A percentile compares a stretch with the other conserved stretches of the same genome.
Evolutionary conservation across 1,284 basidiomycete species (phyloP).

Genomic region (Trichosporon ovoides): DNA sequence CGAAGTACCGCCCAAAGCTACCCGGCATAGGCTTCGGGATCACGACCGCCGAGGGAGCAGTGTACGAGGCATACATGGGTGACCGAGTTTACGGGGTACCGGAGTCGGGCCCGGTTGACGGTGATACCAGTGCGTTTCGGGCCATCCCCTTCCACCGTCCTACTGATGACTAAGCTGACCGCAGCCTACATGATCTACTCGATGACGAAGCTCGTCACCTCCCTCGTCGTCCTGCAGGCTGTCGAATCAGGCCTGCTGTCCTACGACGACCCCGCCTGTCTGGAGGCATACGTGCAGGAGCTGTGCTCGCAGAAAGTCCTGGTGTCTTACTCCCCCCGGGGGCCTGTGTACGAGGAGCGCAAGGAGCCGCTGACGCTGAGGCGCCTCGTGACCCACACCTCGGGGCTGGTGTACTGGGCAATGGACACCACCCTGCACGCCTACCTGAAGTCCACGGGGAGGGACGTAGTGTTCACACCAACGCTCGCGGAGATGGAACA

Average conservation of each 20-base stretch:
- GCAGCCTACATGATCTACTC: no score
- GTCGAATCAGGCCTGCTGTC: slow-evolving; percentile 29
- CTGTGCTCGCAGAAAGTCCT: slow-evolving; percentile 26
- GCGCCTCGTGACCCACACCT: slow-evolving; percentile 18
- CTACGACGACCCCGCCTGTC: slow-evolving; percentile 26
- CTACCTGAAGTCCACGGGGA: slow-evolving; percentile 17
- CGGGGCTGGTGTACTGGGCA: slow-evolving; percentile 15
- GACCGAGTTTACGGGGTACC: no score
- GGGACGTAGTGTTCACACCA: no score
- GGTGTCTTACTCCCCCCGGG: no score
- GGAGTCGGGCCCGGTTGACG: background rate
- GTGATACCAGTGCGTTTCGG: no score
- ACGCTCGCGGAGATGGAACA: no score
- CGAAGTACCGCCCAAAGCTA: slow-evolving; percentile 33
- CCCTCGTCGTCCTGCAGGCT: slow-evolving; percentile 29
- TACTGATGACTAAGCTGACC: no score
- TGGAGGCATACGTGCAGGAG: slow-evolving; percentile 30
- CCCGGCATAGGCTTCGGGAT: slow-evolving; percentile 12
- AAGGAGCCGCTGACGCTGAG: no score
- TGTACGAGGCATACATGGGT: no score
- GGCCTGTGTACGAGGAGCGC: no score
- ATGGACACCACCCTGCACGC: slow-evolving; percentile 32
- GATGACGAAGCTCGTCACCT: slow-evolving; percentile 35
- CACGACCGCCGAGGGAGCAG: background rate
- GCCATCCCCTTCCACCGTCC: no score